A percentile compares a stretch with the other conserved stretches of the same genome.
Evolutionary conservation across 257 asterid genomes (phyloP).

Genomic region (Henckelia pumila): DNA sequence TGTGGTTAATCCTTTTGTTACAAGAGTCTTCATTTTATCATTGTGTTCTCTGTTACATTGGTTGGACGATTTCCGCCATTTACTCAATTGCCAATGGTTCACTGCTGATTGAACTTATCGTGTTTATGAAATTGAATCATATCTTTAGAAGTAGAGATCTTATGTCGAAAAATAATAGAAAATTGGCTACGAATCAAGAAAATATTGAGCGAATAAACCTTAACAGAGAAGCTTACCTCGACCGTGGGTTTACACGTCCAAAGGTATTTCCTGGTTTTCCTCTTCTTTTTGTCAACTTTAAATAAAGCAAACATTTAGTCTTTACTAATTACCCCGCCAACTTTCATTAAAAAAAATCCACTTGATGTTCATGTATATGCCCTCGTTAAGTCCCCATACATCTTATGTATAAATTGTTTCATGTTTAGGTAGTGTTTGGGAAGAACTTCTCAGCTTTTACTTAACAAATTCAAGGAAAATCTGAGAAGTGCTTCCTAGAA

Average conservation of each 20-base stretch:
- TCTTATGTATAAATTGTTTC: not conserved
- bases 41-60: not conserved
- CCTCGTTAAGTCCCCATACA: not conserved
- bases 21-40: not conserved
- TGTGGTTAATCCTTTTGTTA: not conserved
- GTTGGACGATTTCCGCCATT: not conserved
- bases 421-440: no score
- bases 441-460: no score
- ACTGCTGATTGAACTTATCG: conserved; percentile 19
- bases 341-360: not conserved
- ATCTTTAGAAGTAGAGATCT: conserved; percentile 67
- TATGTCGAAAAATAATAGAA: conserved; percentile 59
- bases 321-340: not conserved
- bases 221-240: conserved; percentile 53
- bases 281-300: not conserved
- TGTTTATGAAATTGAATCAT: conserved; percentile 87
- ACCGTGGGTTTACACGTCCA: conserved; percentile 95
- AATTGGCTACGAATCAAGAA: conserved; percentile 55
- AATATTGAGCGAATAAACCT: conserved; percentile 33
- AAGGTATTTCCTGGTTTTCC: conserved; percentile 50
- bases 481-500: no score
- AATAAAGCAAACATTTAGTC: not conserved
- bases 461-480: no score
- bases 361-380: not conserved
- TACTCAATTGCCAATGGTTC: conserved; percentile 19